These are phyloP conservation scores for Coccinonectria pachysandricola DNA, from an alignment of 2,329 filamentous ascomycete genomes.

Conservation along the genomic window DNA sequence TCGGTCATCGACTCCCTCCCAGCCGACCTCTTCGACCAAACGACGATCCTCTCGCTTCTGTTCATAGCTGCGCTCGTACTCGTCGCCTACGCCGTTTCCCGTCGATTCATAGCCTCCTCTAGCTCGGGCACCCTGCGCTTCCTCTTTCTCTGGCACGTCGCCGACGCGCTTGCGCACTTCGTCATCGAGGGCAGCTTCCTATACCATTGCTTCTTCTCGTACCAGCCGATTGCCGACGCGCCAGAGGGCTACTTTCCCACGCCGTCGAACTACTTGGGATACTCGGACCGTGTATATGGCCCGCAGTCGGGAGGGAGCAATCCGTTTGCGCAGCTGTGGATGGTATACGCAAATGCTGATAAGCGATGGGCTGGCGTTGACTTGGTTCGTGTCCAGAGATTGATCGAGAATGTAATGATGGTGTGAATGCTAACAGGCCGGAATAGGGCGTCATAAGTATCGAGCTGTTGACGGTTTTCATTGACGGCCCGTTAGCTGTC, in stretches of 20 bases:
- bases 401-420: no score
- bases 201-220: constrained; percentile 82
- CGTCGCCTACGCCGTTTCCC: constrained; percentile 40
- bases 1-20: constrained; percentile 27
- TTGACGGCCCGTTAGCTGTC: constrained; percentile 49
- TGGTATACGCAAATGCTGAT: constrained; percentile 58
- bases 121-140: constrained; percentile 52
- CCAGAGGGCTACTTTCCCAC: constrained; percentile 32
- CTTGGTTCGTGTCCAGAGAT: constrained; percentile 34
- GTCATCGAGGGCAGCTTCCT: constrained; percentile 85
- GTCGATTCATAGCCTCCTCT: constrained; percentile 34
- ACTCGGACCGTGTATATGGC: constrained; percentile 39
- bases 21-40: constrained; percentile 48
- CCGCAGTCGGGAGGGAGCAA: constrained; percentile 45
- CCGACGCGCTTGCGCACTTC: constrained; percentile 86
- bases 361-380: constrained; percentile 54
- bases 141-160: constrained; percentile 90
- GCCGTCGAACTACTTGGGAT: constrained; percentile 42
- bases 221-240: constrained; percentile 22
- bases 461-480: constrained; percentile 55
- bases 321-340: constrained; percentile 52
- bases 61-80: constrained; percentile 42
- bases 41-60: constrained; percentile 48
- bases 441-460: constrained; percentile 47
- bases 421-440: background rate